A percentile compares a stretch with the other conserved stretches of the same genome.
These are phyloP conservation scores for Xylaria nigripes DNA, from an alignment of 495 filamentous ascomycete species.

Conservation along the genomic window DNA sequence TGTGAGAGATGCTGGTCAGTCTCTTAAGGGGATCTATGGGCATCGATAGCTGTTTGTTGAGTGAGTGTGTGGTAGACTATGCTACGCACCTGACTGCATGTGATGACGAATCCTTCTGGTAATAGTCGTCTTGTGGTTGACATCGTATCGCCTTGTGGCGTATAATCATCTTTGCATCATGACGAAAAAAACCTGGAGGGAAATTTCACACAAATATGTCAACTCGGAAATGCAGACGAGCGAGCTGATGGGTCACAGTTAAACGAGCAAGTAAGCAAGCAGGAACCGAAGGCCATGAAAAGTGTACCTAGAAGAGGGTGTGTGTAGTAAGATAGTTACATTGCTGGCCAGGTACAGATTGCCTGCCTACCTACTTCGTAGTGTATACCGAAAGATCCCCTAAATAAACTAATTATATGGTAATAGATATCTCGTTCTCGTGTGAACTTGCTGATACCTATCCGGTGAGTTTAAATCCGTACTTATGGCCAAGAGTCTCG, in stretches of 20 bases:
- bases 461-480: no score
- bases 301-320: background rate
- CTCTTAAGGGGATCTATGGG: background rate
- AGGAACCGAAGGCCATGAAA: background rate
- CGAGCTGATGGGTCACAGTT: background rate
- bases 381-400: no score
- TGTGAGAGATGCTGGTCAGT: conserved; percentile 5
- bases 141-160: background rate
- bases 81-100: conserved; percentile 2
- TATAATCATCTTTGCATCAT: background rate
- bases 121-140: background rate
- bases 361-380: background rate
- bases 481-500: no score
- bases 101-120: background rate
- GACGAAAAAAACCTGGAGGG: background rate
- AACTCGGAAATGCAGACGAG: background rate
- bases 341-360: background rate
- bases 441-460: no score
- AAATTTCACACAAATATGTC: background rate
- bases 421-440: no score
- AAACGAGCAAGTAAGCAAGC: background rate
- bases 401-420: no score
- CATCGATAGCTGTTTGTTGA: background rate
- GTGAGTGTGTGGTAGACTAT: background rate
- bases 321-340: background rate